Conservation (phyloP, 73 alveolate species). For the Paramecium primaurelia region DNA sequence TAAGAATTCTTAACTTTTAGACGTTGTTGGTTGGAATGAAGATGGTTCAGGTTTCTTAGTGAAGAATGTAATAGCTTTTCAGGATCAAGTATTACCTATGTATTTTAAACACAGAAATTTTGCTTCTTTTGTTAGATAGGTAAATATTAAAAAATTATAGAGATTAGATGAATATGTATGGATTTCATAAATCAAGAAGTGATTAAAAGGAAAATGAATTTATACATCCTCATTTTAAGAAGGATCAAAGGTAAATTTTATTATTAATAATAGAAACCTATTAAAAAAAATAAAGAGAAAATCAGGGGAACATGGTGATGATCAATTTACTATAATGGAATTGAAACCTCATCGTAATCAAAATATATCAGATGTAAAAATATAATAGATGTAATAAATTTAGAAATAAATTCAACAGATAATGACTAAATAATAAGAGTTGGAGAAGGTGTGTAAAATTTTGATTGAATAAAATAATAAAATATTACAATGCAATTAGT, state of each 20-base stretch:
- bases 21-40: slow-evolving; percentile 90
- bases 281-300: slow-evolving; percentile 21
- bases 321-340: background rate
- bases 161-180: slow-evolving; percentile 89
- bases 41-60: slow-evolving; percentile 92
- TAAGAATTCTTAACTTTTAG: slow-evolving; percentile 38
- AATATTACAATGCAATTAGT: background rate
- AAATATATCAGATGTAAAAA: background rate
- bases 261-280: background rate
- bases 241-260: background rate
- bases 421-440: background rate
- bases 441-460: slow-evolving; percentile 17
- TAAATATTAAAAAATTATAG: slow-evolving; percentile 18
- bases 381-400: background rate
- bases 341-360: slow-evolving; percentile 32
- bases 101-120: slow-evolving; percentile 96
- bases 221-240: slow-evolving; percentile 29
- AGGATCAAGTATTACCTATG: slow-evolving; percentile 93
- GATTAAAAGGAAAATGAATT: slow-evolving; percentile 36
- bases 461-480: slow-evolving; percentile 1
- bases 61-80: slow-evolving; percentile 85
- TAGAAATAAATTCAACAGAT: background rate
- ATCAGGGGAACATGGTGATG: slow-evolving; percentile 34
- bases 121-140: slow-evolving; percentile 96
- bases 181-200: slow-evolving; percentile 85